Evolutionary conservation across 495 filamentous ascomycete genomes (phyloP).

Genomic region (Glonium stellatum): DNA sequence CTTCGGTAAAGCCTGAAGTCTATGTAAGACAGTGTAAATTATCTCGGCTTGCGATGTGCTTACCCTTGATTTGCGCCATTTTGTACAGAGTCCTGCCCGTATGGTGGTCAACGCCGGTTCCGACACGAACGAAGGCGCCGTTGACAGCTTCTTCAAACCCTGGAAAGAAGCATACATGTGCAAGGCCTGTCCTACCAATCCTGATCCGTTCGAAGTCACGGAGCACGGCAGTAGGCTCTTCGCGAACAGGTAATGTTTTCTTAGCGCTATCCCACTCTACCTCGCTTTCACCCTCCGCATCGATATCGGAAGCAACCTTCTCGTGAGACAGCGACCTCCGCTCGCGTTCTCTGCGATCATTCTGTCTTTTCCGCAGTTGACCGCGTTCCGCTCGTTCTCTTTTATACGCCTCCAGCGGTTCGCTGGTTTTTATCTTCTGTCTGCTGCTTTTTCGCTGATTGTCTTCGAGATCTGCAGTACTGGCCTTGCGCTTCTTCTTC

Average conservation of each 20-base stretch:
- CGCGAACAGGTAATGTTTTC: constrained; percentile 35
- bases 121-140: constrained; percentile 74
- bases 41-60: constrained; percentile 9
- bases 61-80: constrained; percentile 80
- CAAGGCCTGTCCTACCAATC: constrained; percentile 73
- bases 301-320: constrained; percentile 49
- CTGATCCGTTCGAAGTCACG: constrained; percentile 73
- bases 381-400: constrained; percentile 77
- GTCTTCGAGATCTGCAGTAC: constrained; percentile 64
- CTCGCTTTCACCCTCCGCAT: constrained; percentile 73
- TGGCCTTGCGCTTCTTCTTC: constrained; percentile 78
- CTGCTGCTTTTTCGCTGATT: constrained; percentile 72
- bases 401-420: constrained; percentile 68
- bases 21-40: constrained; percentile 33
- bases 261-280: constrained; percentile 57
- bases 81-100: constrained; percentile 70
- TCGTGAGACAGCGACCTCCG: constrained; percentile 27
- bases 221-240: constrained; percentile 61
- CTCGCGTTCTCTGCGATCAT: constrained; percentile 54
- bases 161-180: constrained; percentile 82
- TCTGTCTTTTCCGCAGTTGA: constrained; percentile 64
- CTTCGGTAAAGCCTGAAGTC: constrained; percentile 60
- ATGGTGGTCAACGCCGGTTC: constrained; percentile 61
- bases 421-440: constrained; percentile 55
- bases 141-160: constrained; percentile 74